Conservation (phyloP, 352 stramenopile species). For the Phytopythium litorale region DNA sequence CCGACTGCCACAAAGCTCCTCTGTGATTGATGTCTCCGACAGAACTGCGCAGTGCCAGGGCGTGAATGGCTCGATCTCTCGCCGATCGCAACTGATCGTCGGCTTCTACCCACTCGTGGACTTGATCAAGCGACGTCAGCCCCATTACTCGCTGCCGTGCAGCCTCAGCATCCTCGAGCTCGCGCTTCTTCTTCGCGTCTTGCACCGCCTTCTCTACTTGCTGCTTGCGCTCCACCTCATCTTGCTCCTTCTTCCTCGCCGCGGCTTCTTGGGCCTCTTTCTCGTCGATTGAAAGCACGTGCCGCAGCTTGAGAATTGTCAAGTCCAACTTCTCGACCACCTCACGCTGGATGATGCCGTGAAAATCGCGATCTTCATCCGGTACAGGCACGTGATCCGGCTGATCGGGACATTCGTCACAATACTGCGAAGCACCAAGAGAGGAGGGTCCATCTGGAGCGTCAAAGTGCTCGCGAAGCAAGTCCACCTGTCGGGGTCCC, state of each 20-base stretch:
- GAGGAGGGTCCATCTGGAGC: neutral
- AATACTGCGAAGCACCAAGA: neutral
- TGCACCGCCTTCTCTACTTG: conserved; percentile 18
- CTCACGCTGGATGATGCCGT: conserved; percentile 37
- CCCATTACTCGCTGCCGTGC: conserved; percentile 50
- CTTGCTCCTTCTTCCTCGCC: conserved; percentile 8
- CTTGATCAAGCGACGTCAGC: conserved; percentile 36
- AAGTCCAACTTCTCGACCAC: conserved; percentile 59
- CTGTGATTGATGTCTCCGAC: too few relatives aligned
- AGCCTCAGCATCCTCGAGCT: conserved; percentile 29
- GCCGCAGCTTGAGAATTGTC: conserved; percentile 58
- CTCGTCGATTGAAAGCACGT: conserved; percentile 40
- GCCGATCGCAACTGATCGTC: conserved; percentile 9
- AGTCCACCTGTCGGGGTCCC: conserved; percentile 15
- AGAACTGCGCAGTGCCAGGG: too few relatives aligned
- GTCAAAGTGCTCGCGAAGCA: conserved; percentile 19
- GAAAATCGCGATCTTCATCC: conserved; percentile 7
- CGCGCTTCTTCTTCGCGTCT: conserved; percentile 17
- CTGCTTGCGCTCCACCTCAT: conserved; percentile 1
- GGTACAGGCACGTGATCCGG: neutral
- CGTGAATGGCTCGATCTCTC: neutral
- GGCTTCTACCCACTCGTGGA: conserved; percentile 35
- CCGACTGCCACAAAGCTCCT: neutral
- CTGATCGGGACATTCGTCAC: neutral
- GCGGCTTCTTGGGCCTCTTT: conserved; percentile 44